Evolutionary conservation across 179 eudicot genomes (phyloP).

Genomic region (Carnegiea gigantea): DNA sequence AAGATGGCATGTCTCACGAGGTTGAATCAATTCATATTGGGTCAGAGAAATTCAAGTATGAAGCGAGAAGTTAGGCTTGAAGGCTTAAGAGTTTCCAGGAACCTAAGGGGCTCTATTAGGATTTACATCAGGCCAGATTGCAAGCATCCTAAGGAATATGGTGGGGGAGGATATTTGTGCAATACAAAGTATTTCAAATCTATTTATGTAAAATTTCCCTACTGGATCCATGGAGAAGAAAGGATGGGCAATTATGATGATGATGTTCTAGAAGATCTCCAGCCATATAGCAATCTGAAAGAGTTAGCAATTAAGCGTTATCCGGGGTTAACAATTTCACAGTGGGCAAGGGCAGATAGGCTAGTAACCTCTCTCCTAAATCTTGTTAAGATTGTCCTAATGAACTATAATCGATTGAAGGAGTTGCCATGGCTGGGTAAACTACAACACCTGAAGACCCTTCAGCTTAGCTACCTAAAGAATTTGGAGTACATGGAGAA

Average conservation of each 20-base stretch:
- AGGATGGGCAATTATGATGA: background rate
- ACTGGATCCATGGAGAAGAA: background rate
- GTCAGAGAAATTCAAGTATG: background rate
- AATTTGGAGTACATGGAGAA: constrained; percentile 22
- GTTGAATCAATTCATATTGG: constrained; percentile 14
- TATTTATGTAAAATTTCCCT: background rate
- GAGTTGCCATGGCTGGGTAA: constrained; percentile 8
- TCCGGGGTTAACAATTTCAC: background rate
- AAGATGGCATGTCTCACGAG: constrained; percentile 13
- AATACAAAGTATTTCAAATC: background rate
- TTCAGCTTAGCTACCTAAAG: background rate
- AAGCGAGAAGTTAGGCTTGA: background rate
- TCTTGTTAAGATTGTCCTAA: constrained; percentile 2
- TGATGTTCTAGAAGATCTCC: background rate
- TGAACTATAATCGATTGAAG: fast-evolving
- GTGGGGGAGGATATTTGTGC: background rate
- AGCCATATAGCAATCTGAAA: background rate
- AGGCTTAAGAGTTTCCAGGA: background rate
- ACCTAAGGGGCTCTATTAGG: background rate
- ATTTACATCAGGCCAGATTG: background rate
- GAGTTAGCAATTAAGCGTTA: fast-evolving
- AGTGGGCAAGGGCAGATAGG: background rate
- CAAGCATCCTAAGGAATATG: background rate
- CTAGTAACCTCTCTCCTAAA: constrained; percentile 8
- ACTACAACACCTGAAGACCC: background rate